Evolutionary conservation across 2,329 filamentous ascomycete species (phyloP), one percentile per base, ranked within the genome.

Genomic region (Helminthosporium solani): DNA sequence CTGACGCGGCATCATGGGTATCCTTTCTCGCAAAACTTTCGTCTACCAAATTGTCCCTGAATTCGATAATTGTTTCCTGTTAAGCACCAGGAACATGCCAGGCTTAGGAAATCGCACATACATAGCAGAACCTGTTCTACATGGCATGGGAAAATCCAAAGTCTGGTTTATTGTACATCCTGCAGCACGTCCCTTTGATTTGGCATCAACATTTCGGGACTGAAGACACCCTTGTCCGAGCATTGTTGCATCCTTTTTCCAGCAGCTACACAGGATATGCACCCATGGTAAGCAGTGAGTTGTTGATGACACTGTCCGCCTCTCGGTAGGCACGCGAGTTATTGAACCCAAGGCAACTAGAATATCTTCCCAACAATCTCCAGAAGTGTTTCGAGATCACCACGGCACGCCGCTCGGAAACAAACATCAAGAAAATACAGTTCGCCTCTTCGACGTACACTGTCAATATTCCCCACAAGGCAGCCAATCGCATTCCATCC

Each of bases 141-240:
- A n/a, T n/a, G n/a, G n/a, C n/a, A n/a, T n/a, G n/a, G n/a, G n/a
- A n/a, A n/a, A n/a, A n/a, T n/a, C n/a, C n/a, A n/a, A n/a, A n/a
- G n/a, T n/a, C n/a, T n/a, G n/a, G n/a, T n/a, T n/a, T n/a, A n/a
- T n/a, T n/a, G n/a, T n/a, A n/a, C n/a, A n/a, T n/a, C n/a, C n/a
- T n/a, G n/a, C n/a, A n/a, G n/a, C n/a, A n/a, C n/a, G n/a, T n/a
- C n/a, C n/a, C n/a, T n/a, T n/a, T n/a, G n/a, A n/a, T n/a, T n/a
- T n/a, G n/a, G n/a, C n/a, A n/a, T n/a, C n/a, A n/a, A n/a, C n/a
- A n/a, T n/a, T n/a, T n/a, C n/a, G n/a, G n/a, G n/a, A n/a, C n/a
- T n/a, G n/a, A n/a, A n/a, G n/a, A n/a, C n/a, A n/a, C n/a, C 46
- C 46, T 50, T 54, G 58, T 56, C 61, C 59, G 54, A 42, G 3